phyloP scores from a whole-genome alignment of 2,329 filamentous ascomycete species.

The Fonsecaea pugnacius region DNA sequence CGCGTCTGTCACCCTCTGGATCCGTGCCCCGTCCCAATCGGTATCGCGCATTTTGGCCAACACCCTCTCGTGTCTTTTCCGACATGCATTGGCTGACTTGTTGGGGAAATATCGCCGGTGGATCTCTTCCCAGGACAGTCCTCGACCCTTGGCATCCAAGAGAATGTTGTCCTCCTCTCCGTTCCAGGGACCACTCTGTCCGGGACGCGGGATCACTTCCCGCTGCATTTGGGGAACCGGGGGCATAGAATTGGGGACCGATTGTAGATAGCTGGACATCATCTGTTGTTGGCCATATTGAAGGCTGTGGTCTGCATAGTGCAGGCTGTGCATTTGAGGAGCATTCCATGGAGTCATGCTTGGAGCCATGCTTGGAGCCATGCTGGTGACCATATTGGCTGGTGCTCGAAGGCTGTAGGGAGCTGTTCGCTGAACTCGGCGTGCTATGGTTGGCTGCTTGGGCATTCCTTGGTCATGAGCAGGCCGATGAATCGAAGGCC shows the following conservation, averaged over 20 bases:
- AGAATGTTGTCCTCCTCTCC: slow-evolving; percentile 74
- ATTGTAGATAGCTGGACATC: slow-evolving; percentile 31
- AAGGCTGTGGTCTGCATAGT: slow-evolving; percentile 25
- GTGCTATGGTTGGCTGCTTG: slow-evolving; percentile 27
- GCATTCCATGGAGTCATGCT: slow-evolving; percentile 23
- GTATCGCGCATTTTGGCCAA: slow-evolving; percentile 73
- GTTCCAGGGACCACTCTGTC: slow-evolving; percentile 69
- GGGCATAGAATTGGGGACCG: slow-evolving; percentile 18
- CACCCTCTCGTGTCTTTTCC: slow-evolving; percentile 83
- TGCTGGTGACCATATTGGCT: slow-evolving; percentile 32
- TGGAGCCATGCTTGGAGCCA: slow-evolving; percentile 16
- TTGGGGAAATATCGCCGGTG: slow-evolving; percentile 73
- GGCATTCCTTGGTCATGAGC: slow-evolving; percentile 27
- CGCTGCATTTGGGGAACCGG: slow-evolving; percentile 12
- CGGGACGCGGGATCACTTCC: slow-evolving; percentile 23
- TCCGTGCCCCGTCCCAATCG: slow-evolving; percentile 77
- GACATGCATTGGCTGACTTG: slow-evolving; percentile 81
- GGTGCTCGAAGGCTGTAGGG: slow-evolving; percentile 33
- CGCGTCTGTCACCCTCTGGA: slow-evolving; percentile 73
- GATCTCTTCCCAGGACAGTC: slow-evolving; percentile 83
- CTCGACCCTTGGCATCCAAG: slow-evolving; percentile 70
- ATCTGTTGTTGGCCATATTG: slow-evolving; percentile 32
- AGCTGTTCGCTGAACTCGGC: slow-evolving; percentile 25
- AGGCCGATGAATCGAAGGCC: slow-evolving; percentile 12
- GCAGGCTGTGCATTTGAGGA: slow-evolving; percentile 20